Base-by-base conservation (phyloP, 768 basidiomycete species). In the Russula abietina region DNA sequence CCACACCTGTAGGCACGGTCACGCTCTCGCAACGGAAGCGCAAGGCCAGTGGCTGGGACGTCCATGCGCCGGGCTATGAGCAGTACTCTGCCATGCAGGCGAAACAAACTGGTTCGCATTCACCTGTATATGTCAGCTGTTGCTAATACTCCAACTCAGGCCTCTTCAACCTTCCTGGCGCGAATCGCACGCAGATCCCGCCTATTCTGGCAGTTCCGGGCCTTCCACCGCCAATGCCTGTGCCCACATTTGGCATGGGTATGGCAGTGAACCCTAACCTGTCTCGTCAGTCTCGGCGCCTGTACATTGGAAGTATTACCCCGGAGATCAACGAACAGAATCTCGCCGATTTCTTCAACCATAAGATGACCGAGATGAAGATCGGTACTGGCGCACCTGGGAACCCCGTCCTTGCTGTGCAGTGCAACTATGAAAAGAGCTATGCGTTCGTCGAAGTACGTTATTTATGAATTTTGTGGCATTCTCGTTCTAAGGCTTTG, bases 381-480 rank as follows among this genome's bases (percentile, higher is more conserved):
- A 85, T 95, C 52, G 90, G 92, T 16, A 91, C 91, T 7, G 88
- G 87, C 32, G 84, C 81, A 22, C 84, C 90, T 26, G 93, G 92
- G 24, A 93, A 93, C 66, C 92, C 96, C 11, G 93, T 98, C 36
- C 81, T 95, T 36, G 89, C 89, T 22, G 93, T 97, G 6, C 93
- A 96, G 71, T 90, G 97, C 77, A 98, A 98, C 71, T 94, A 94
- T 70, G 97, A 98, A 75, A 99, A 98, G 80, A 94, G 93, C 69
- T 99, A 98, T 72, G 97, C 97, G 1, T 99, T 98, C 72, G 90
- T 98, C 57, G 97, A 99, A 81, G 96, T 96, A 72, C 66, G 80
- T 70, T 39, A 12, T 22, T 22, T 51, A 41, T 59, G 26, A 36
- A 38, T 60, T 45, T 46, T 32, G 60, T 45, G 67, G 59, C 28